Evolutionary conservation across 805 yeast species (phyloP).

Genomic region (Saccharomycopsis synnaedendra): DNA sequence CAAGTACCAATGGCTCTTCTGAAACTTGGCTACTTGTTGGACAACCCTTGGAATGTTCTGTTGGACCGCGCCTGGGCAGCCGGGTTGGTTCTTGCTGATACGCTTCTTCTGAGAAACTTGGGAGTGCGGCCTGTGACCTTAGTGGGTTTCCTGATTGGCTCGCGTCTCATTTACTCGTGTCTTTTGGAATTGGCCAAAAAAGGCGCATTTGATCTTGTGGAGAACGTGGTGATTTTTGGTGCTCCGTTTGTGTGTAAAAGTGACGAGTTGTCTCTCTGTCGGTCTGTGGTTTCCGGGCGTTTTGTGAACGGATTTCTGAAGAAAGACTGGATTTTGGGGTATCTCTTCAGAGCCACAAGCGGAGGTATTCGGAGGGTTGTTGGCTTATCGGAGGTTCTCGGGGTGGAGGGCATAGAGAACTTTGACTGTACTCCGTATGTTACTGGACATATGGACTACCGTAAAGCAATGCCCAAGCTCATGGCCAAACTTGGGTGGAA

Average conservation of each 20-base stretch:
- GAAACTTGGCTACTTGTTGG: constrained; percentile 78
- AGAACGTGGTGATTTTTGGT: constrained; percentile 81
- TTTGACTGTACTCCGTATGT: constrained; percentile 78
- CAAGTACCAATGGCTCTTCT: constrained; percentile 89
- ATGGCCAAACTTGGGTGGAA: constrained; percentile 63
- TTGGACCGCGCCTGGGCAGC: constrained; percentile 96
- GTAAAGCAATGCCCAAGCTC: constrained; percentile 83
- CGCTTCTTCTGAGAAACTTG: constrained; percentile 72
- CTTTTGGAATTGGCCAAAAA: constrained; percentile 72
- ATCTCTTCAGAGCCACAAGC: constrained; percentile 87
- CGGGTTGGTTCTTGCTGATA: constrained; percentile 84
- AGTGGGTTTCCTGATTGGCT: constrained; percentile 89
- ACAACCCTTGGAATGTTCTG: constrained; percentile 97
- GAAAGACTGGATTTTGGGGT: constrained; percentile 94
- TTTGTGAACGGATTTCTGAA: constrained; percentile 85
- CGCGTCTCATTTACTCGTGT: constrained; percentile 86
- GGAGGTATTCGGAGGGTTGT: constrained; percentile 91
- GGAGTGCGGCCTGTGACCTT: constrained; percentile 89
- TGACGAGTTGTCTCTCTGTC: constrained; percentile 67
- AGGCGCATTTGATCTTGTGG: constrained; percentile 81
- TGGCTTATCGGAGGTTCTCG: constrained; percentile 71
- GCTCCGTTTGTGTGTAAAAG: constrained; percentile 72
- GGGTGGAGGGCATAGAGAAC: constrained; percentile 61
- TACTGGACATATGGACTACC: constrained; percentile 96
- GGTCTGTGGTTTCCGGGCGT: constrained; percentile 81